These are phyloP conservation scores for Cryphonectria naterciae DNA, from an alignment of 2,329 filamentous ascomycete species.

Conservation along the genomic window DNA sequence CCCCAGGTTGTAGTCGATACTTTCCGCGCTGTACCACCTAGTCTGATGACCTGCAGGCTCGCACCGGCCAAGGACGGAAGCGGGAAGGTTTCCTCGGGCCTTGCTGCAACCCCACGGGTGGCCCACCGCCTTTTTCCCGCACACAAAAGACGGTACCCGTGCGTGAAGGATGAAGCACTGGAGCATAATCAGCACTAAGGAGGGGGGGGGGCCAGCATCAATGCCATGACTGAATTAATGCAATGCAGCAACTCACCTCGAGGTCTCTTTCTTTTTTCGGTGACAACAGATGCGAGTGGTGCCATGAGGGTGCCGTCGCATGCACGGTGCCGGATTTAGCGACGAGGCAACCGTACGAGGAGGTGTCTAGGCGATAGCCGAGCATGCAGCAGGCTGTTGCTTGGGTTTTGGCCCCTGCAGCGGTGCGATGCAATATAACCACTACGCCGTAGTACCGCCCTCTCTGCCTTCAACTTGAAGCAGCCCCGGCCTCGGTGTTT, in stretches of 20 bases:
- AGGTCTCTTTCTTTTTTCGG: not conserved
- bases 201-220: conserved; percentile 10
- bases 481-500: not conserved
- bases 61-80: conserved; percentile 23
- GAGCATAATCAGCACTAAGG: not conserved
- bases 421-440: not conserved
- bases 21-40: conserved; percentile 24
- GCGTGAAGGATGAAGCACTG: not conserved
- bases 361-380: conserved; percentile 4
- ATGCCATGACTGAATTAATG: conserved; percentile 7
- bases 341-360: not conserved
- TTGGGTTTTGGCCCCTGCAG: not conserved
- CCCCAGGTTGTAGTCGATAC: conserved; percentile 7
- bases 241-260: not conserved
- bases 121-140: conserved; percentile 25
- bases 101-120: conserved; percentile 2
- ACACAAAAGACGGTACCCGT: not conserved
- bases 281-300: not conserved
- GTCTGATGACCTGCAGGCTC: conserved; percentile 28
- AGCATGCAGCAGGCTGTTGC: conserved; percentile 6
- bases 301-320: not conserved
- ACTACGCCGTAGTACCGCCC: not conserved
- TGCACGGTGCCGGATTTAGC: not conserved
- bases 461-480: not conserved
- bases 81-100: conserved; percentile 17